These are phyloP conservation scores for Fomitopsis palustris DNA, from an alignment of 1,284 basidiomycete species.

Conservation along the genomic window DNA sequence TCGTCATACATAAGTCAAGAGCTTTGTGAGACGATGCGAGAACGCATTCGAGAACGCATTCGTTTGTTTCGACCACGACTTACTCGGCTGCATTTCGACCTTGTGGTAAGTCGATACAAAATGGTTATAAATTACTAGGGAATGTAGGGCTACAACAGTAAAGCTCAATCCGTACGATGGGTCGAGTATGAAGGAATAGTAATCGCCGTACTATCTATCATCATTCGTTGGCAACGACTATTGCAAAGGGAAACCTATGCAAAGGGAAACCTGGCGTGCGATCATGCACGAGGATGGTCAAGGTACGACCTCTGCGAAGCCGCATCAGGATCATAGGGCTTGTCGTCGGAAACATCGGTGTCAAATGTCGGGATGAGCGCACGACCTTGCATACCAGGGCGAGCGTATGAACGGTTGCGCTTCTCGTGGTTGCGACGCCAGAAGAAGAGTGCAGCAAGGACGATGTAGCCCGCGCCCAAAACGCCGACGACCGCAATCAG, in stretches of 20 bases:
- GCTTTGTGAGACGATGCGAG: neutral
- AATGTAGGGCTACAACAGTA: no score
- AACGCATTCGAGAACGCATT: no score
- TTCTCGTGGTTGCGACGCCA: neutral
- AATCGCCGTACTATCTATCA: no score
- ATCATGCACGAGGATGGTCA: neutral
- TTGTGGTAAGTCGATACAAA: no score
- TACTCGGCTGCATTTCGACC: no score
- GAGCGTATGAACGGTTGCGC: neutral
- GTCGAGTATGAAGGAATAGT: no score
- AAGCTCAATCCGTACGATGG: no score
- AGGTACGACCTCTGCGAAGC: neutral
- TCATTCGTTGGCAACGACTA: no score
- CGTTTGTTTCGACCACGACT: no score
- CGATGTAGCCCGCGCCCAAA: slow-evolving; percentile 1
- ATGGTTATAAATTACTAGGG: no score
- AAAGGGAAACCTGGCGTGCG: no score
- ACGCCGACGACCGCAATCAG: slow-evolving; percentile 3
- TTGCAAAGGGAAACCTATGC: no score
- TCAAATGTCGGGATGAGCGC: neutral
- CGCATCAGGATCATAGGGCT: neutral
- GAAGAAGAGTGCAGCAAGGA: neutral
- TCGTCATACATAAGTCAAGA: neutral
- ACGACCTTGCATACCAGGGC: neutral
- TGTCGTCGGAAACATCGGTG: neutral